Conservation (phyloP, 2,329 filamentous ascomycete genomes). For the Botrytis hyacinthi region DNA sequence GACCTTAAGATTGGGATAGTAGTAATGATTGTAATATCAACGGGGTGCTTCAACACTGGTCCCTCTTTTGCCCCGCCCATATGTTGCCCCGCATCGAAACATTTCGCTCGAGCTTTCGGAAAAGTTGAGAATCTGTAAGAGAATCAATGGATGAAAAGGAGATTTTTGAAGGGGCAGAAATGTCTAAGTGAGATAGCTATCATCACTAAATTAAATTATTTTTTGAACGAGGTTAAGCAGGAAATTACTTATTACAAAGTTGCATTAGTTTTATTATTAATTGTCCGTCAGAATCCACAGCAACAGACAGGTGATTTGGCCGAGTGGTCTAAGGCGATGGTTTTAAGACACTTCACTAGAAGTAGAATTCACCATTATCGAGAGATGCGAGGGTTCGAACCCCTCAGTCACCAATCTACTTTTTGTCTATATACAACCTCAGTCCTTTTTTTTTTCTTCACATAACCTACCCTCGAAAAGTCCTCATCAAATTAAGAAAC, state of each 20-base stretch:
- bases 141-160: not conserved
- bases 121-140: not conserved
- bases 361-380: constrained; percentile 35
- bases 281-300: fast-evolving
- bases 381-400: constrained; percentile 39
- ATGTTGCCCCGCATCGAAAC: not conserved
- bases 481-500: no score
- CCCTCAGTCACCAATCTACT: constrained; percentile 30
- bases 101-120: not conserved
- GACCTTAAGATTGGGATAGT: not conserved
- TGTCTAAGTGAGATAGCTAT: not conserved
- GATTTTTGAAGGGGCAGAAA: not conserved
- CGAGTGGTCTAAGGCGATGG: constrained; percentile 38
- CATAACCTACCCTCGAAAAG: no score
- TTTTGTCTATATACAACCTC: not conserved
- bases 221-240: not conserved
- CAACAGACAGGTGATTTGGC: constrained; percentile 26
- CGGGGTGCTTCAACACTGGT: not conserved
- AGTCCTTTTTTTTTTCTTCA: not conserved
- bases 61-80: not conserved
- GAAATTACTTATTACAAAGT: no score
- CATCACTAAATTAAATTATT: not conserved
- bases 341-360: constrained; percentile 29
- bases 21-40: not conserved
- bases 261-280: no score